Conservation (phyloP, 768 basidiomycete species). For the Leccinum uliginosum region DNA sequence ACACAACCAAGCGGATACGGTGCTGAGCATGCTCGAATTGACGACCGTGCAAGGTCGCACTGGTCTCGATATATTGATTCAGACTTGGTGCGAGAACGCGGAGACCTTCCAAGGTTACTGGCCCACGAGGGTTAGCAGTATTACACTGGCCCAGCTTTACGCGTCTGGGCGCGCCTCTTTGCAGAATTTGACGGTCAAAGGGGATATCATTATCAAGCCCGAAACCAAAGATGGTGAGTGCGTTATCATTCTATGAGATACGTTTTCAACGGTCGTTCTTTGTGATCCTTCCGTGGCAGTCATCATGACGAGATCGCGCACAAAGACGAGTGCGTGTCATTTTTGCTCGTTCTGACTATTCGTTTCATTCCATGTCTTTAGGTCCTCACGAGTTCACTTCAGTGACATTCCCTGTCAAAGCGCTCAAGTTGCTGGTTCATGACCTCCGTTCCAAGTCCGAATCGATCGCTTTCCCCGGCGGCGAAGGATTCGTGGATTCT, state of each 20-base stretch:
- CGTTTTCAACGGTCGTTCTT: slow-evolving; percentile 13
- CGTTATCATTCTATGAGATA: slow-evolving; percentile 6
- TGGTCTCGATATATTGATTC: slow-evolving; percentile 83
- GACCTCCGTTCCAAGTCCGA: slow-evolving; percentile 83
- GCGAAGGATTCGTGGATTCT: slow-evolving; percentile 57
- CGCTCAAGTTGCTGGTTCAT: slow-evolving; percentile 80
- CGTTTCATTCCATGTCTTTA: slow-evolving; percentile 31
- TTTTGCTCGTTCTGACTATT: slow-evolving; percentile 9
- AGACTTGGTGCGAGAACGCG: slow-evolving; percentile 92
- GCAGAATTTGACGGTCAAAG: slow-evolving; percentile 73
- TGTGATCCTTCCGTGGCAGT: slow-evolving; percentile 45
- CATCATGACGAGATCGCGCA: slow-evolving; percentile 94
- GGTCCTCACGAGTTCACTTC: slow-evolving; percentile 84
- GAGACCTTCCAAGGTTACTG: slow-evolving; percentile 95
- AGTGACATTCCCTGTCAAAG: slow-evolving; percentile 88
- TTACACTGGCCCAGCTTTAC: slow-evolving; percentile 78
- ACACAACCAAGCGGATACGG: slow-evolving; percentile 77
- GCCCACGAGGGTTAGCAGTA: slow-evolving; percentile 80
- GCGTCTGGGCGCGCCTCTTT: slow-evolving; percentile 61
- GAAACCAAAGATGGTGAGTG: slow-evolving; percentile 77
- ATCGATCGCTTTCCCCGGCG: slow-evolving; percentile 57
- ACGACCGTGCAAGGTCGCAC: slow-evolving; percentile 55
- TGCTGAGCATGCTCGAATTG: slow-evolving; percentile 72
- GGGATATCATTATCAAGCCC: slow-evolving; percentile 82
- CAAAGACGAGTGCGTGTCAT: slow-evolving; percentile 67